Base-by-base conservation (phyloP, 371 early-diverging fungal species). In the Syncephalastrum racemosum region DNA sequence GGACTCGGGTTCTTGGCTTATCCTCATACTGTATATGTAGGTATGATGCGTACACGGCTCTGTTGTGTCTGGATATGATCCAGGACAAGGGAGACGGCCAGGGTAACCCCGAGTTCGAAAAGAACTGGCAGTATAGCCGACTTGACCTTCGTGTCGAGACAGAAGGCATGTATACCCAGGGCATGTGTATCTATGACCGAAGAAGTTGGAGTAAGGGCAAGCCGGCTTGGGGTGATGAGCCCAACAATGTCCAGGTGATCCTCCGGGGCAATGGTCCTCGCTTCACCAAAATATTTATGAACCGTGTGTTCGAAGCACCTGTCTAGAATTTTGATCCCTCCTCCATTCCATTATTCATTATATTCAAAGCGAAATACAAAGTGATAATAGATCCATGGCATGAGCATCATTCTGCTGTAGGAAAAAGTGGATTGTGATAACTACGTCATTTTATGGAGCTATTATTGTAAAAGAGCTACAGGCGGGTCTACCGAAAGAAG, bases 101-200 rank as follows among this genome's bases (percentile, higher is more conserved):
- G 36, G 25, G 36, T 43, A 41, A 31, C 19, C 36, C 50, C 7
- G 53, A 42, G 3, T 55, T 59, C 14, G 63, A 62, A 20, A 51
- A 54, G 18, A 15, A 58, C 24, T 71, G 72, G 72, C 24, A 51
- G 3, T 61, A 64, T 15, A 56, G 74, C 49, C 68, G 68, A 49
- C 59, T 66, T 13, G 80, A 82, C 43, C 46, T 79, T 25, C 74
- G 69, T 22, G 70, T 82, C 20, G 83, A 82, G 57, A 59, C 68
- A 0, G 63, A 64, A 20, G 83, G 80, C 4, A 43, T 45, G 1
- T 71, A 75, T 58, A 80, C 80, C 0, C 57, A 70, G 14, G 83
- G 83, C 3, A 82, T 82, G 82, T 50, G 71, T 15, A 62, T 67
- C 24, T 56, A 71, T 14, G 83, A 82, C 45, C 63, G 68, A 14